These are phyloP conservation scores for Bipolaris sorokiniana DNA, from an alignment of 2,329 filamentous ascomycete species.

Conservation along the genomic window DNA sequence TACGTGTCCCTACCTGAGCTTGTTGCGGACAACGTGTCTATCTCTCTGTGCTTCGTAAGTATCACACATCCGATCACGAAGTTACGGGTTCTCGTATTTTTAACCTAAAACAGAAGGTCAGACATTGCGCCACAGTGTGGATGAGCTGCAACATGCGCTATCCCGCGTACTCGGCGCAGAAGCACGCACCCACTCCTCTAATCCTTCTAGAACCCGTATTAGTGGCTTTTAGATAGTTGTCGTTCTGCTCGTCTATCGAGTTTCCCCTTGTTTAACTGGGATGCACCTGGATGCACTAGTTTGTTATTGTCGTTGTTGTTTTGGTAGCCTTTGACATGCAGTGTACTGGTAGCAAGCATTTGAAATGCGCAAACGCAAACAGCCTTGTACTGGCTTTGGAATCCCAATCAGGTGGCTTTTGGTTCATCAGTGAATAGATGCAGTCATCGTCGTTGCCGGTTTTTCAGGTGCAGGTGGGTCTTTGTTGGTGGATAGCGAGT, in stretches of 20 bases:
- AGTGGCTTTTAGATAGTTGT: neutral
- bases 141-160: neutral
- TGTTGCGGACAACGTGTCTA: neutral
- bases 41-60: neutral
- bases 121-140: neutral
- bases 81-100: neutral
- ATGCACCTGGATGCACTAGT: neutral
- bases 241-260: neutral
- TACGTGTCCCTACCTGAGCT: neutral
- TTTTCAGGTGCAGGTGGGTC: constrained; percentile 14
- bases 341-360: neutral
- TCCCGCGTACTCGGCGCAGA: neutral
- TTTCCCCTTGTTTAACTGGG: too few relatives aligned
- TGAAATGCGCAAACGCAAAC: neutral
- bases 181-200: neutral
- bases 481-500: constrained; percentile 9
- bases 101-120: neutral
- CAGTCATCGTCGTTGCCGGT: constrained; percentile 4
- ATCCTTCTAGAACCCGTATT: neutral
- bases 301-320: neutral
- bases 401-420: neutral
- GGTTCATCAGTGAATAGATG: neutral
- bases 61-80: neutral
- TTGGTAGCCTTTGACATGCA: neutral
- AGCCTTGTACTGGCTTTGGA: neutral